Percentiles rank a stretch among this genome's conserved stretches.
phyloP scores from a whole-genome alignment of 768 basidiomycete genomes.

The Rhodotorula paludigena region DNA sequence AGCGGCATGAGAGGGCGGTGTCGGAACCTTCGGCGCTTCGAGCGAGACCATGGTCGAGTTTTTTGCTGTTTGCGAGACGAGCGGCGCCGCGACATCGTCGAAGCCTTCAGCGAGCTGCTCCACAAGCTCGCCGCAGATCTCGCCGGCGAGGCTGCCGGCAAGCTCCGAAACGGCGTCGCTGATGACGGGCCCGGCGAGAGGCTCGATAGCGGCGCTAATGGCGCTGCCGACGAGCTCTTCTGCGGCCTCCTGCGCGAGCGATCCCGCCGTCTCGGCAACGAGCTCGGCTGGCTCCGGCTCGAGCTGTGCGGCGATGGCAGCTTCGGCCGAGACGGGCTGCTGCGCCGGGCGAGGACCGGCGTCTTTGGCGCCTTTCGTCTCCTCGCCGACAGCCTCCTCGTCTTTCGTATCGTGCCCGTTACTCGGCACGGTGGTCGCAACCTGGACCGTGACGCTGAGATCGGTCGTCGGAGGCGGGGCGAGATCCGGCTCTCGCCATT shows the following conservation, averaged over 20 bases:
- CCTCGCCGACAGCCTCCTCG: too few species aligned
- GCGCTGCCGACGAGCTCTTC: neutral
- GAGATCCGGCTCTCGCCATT: neutral
- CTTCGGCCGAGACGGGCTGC: neutral
- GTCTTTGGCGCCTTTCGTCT: too few species aligned
- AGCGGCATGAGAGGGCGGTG: too few species aligned
- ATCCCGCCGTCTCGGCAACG: neutral
- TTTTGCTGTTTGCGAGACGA: too few species aligned
- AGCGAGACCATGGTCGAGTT: too few species aligned
- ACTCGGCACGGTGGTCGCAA: too few species aligned
- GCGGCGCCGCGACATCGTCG: neutral
- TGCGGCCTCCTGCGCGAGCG: neutral
- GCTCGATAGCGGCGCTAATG: neutral
- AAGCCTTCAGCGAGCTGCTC: too few species aligned
- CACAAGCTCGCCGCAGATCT: neutral
- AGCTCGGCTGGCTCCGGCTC: neutral
- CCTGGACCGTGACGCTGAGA: too few species aligned
- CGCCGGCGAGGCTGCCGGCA: neutral
- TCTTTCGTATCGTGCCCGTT: too few species aligned
- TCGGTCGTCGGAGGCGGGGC: neutral
- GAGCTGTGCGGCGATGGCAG: neutral
- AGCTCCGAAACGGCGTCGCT: constrained; percentile 1
- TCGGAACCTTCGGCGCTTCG: too few species aligned
- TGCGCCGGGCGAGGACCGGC: neutral
- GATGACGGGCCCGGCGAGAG: neutral